Evolutionary conservation across 768 basidiomycete species (phyloP).

Genomic region (Pholiota microspora): DNA sequence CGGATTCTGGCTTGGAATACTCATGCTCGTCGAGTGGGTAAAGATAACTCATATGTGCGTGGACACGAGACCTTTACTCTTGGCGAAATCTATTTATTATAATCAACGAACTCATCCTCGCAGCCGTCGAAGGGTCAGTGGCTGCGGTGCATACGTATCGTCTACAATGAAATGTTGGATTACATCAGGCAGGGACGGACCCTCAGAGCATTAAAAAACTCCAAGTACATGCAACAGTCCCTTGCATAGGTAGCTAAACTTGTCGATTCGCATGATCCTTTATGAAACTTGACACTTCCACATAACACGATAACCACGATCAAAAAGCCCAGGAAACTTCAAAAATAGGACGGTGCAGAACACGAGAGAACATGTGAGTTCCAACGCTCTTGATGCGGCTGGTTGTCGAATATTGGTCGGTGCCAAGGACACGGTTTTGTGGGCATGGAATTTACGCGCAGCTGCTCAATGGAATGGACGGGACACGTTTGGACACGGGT

Average conservation of each 20-base stretch:
- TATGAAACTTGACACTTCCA: neutral
- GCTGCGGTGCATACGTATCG: neutral
- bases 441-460: conserved; percentile 6
- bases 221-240: neutral
- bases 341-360: conserved; percentile 21
- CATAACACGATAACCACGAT: conserved; percentile 6
- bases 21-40: neutral
- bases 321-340: conserved; percentile 19
- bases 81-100: neutral
- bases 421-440: conserved; percentile 15
- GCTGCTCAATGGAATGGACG: conserved; percentile 1
- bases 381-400: conserved; percentile 20
- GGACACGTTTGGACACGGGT: too few relatives aligned
- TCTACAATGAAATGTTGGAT: neutral
- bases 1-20: neutral
- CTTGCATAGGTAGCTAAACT: neutral
- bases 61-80: neutral
- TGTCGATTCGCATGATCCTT: neutral
- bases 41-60: neutral
- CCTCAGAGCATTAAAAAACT: neutral
- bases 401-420: conserved; percentile 23
- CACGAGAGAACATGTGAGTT: conserved; percentile 18
- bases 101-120: neutral
- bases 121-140: neutral
- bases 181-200: neutral